Conservation (phyloP, 176 grass and related monocot species). For the Oryza meyeriana region DNA sequence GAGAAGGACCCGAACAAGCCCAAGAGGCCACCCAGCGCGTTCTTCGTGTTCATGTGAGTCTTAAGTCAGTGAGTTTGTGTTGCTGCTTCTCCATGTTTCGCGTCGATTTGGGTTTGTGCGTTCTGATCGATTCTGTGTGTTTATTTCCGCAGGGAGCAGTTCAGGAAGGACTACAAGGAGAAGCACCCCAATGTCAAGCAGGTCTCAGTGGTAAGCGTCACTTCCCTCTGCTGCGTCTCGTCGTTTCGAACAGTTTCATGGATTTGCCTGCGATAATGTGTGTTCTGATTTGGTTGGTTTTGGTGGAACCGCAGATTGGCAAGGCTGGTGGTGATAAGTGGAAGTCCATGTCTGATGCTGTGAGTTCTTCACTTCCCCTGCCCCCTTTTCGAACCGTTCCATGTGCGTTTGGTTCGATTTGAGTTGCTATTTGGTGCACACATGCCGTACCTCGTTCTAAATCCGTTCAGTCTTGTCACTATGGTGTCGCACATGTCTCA, state of each 20-base stretch:
- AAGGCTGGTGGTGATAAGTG: conserved; percentile 95
- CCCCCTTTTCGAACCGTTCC: neutral
- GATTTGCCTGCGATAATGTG: accelerated
- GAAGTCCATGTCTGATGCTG: conserved; percentile 84
- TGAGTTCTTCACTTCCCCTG: conserved; percentile 4
- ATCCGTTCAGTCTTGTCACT: neutral
- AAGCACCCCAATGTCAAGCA: conserved; percentile 71
- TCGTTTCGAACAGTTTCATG: neutral
- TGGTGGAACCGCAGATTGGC: conserved; percentile 52
- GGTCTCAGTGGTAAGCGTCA: conserved; percentile 61
- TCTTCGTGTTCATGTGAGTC: conserved; percentile 91
- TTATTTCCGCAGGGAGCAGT: conserved; percentile 48
- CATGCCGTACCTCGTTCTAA: neutral
- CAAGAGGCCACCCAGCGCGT: conserved; percentile 74
- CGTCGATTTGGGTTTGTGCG: neutral
- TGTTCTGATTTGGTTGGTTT: neutral
- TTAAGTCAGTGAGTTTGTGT: neutral
- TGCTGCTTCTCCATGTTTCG: neutral
- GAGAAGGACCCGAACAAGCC: conserved; percentile 91
- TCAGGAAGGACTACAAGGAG: conserved; percentile 89
- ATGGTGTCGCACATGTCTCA: neutral
- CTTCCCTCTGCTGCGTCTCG: neutral
- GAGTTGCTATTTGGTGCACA: neutral
- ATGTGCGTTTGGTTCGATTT: neutral
- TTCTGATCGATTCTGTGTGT: neutral